Evolutionary conservation across 2,329 filamentous ascomycete genomes (phyloP).

Genomic region (Trichocomaceae sp.): DNA sequence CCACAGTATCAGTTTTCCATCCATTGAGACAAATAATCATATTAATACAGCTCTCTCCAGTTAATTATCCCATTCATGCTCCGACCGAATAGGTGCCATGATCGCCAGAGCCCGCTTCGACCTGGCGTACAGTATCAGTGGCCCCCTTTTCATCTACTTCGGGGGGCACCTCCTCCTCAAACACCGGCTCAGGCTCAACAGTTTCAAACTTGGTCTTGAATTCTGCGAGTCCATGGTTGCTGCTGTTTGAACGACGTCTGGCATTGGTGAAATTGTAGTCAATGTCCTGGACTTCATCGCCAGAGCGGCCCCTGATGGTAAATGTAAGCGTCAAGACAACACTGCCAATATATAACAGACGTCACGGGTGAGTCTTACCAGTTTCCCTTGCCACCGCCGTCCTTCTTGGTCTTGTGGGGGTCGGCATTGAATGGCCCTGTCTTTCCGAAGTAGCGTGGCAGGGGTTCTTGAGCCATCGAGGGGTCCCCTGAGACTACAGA

Average conservation of each 20-base stretch:
- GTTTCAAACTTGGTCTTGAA: constrained; percentile 98
- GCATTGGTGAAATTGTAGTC: constrained; percentile 77
- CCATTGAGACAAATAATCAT: background rate
- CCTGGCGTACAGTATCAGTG: background rate
- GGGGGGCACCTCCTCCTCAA: constrained; percentile 70
- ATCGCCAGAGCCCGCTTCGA: background rate
- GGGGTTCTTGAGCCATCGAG: constrained; percentile 60
- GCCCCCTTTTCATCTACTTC: constrained; percentile 4
- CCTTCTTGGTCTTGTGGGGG: constrained; percentile 95
- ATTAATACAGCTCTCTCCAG: background rate
- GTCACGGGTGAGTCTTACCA: constrained; percentile 54
- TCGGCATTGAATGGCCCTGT: constrained; percentile 71
- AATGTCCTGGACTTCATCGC: constrained; percentile 78
- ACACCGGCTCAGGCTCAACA: constrained; percentile 81
- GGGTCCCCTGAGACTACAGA: constrained; percentile 69
- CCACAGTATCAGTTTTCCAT: background rate
- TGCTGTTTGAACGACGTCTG: constrained; percentile 89
- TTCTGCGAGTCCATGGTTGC: constrained; percentile 63
- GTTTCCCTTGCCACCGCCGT: constrained; percentile 85
- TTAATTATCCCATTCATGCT: background rate
- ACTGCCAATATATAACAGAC: constrained; percentile 23
- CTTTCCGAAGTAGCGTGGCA: constrained; percentile 93
- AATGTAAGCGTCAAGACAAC: background rate
- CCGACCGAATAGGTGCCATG: background rate
- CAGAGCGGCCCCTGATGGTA: constrained; percentile 64